These are phyloP conservation scores for Aureobasidium zeae DNA, from an alignment of 2,329 filamentous ascomycete species.

Conservation along the genomic window DNA sequence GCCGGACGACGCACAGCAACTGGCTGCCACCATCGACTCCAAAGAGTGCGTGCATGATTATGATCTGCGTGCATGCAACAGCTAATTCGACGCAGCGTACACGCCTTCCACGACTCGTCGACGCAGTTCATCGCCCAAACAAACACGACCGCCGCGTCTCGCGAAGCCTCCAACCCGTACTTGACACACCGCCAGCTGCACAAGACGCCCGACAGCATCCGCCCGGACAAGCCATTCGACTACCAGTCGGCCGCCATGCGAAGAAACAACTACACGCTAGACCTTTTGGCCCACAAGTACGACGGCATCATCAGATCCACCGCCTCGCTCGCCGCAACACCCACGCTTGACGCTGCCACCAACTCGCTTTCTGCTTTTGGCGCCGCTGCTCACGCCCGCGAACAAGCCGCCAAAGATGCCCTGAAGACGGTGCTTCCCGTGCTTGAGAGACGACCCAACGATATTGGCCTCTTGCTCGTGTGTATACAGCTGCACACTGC, in stretches of 20 bases:
- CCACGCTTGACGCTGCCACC: conserved; percentile 31
- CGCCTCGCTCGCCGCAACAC: conserved; percentile 37
- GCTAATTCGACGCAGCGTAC: conserved; percentile 40
- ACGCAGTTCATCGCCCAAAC: conserved; percentile 58
- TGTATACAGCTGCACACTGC: conserved; percentile 73
- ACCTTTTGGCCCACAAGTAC: conserved; percentile 59
- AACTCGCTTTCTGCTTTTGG: conserved; percentile 55
- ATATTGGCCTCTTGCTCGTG: conserved; percentile 71
- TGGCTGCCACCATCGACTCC: conserved; percentile 54
- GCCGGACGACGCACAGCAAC: conserved; percentile 52
- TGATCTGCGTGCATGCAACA: background rate
- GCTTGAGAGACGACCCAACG: conserved; percentile 63
- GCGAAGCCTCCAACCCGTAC: conserved; percentile 53
- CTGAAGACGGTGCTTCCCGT: conserved; percentile 61
- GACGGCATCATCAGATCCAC: conserved; percentile 53
- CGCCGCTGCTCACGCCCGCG: conserved; percentile 64
- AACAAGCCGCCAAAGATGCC: conserved; percentile 54
- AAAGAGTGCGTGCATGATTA: conserved; percentile 45
- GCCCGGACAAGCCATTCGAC: conserved; percentile 59
- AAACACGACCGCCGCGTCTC: conserved; percentile 48
- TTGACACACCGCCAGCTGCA: conserved; percentile 54
- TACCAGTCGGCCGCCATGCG: conserved; percentile 56
- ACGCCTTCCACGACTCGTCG: conserved; percentile 59
- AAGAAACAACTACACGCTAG: conserved; percentile 55
- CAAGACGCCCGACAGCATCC: conserved; percentile 43